Evolutionary conservation across 257 asterid genomes (phyloP).

Genomic region (Eucommia ulmoides): DNA sequence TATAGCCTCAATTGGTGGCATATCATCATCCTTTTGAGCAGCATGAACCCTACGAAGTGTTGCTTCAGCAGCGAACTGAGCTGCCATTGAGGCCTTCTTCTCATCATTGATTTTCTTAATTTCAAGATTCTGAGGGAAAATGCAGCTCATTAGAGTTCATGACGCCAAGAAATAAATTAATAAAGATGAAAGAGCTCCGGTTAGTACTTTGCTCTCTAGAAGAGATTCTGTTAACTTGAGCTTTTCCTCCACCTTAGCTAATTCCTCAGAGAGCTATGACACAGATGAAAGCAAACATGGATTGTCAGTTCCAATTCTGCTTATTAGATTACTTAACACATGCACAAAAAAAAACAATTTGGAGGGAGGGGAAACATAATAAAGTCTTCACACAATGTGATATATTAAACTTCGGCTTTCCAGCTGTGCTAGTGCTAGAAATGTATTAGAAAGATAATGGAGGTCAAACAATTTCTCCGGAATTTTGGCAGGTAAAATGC

Average conservation of each 20-base stretch:
- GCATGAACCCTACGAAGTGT: slow-evolving; percentile 4
- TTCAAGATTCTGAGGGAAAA: slow-evolving; percentile 1
- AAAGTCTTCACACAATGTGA: background rate
- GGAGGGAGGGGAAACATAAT: background rate
- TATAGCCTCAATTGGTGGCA: slow-evolving; percentile 2
- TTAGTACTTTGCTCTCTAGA: slow-evolving; percentile 1
- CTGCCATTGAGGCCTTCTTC: slow-evolving; percentile 5
- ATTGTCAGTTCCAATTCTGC: background rate
- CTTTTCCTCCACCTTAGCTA: slow-evolving; percentile 1
- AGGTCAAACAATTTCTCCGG: too few species aligned
- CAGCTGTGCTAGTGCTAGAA: too few species aligned
- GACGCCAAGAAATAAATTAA: too few species aligned
- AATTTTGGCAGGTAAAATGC: too few species aligned
- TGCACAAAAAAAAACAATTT: background rate
- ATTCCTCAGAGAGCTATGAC: background rate
- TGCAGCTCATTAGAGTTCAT: background rate
- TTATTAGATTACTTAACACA: too few species aligned
- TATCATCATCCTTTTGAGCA: slow-evolving; percentile 3
- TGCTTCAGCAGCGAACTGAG: background rate
- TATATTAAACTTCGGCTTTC: too few species aligned
- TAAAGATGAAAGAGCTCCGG: background rate
- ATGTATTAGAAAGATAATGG: too few species aligned
- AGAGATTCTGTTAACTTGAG: slow-evolving; percentile 4
- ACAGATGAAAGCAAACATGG: background rate
- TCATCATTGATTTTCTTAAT: slow-evolving; percentile 3